Percentiles rank a stretch among this genome's conserved stretches.
phyloP scores from a whole-genome alignment of 495 filamentous ascomycete species.

The Parmelia sp. region DNA sequence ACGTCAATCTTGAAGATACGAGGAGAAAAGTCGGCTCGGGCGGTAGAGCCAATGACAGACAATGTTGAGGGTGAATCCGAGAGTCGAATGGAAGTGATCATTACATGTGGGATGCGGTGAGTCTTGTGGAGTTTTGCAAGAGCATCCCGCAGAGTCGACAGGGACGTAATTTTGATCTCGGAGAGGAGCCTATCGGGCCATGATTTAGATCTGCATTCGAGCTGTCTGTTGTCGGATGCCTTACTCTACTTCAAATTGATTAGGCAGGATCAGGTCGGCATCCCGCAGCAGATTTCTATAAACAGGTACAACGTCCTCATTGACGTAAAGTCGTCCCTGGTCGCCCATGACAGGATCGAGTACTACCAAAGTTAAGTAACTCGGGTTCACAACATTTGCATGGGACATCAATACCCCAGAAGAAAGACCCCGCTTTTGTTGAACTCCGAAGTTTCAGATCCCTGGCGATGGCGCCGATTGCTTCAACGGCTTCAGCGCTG shows the following conservation, averaged over 20 bases:
- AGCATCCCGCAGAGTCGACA: conserved; percentile 62
- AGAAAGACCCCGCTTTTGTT: conserved; percentile 68
- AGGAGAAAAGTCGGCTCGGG: conserved; percentile 51
- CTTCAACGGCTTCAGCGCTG: conserved; percentile 71
- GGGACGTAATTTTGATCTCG: conserved; percentile 71
- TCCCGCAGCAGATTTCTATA: conserved; percentile 71
- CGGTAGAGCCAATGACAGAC: conserved; percentile 73
- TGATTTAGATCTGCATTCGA: background rate
- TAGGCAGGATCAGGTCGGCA: conserved; percentile 89
- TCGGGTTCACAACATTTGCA: background rate
- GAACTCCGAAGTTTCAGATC: conserved; percentile 65
- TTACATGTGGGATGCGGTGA: conserved; percentile 78
- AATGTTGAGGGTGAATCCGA: conserved; percentile 46
- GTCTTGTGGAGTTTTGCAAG: conserved; percentile 68
- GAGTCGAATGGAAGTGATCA: conserved; percentile 79
- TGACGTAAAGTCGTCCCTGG: conserved; percentile 83
- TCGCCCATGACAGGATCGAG: conserved; percentile 98
- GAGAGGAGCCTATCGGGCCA: conserved; percentile 59
- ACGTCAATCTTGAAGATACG: conserved; percentile 79
- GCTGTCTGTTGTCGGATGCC: conserved; percentile 22
- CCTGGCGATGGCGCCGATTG: conserved; percentile 73
- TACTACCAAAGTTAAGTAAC: conserved; percentile 35
- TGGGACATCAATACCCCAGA: conserved; percentile 57
- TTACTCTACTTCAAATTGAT: conserved; percentile 96
- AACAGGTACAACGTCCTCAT: conserved; percentile 80